Percentiles rank a stretch among this genome's conserved stretches.
These are phyloP conservation scores for Ophiostoma tasmaniense DNA, from an alignment of 2,329 filamentous ascomycete species.

Conservation along the genomic window DNA sequence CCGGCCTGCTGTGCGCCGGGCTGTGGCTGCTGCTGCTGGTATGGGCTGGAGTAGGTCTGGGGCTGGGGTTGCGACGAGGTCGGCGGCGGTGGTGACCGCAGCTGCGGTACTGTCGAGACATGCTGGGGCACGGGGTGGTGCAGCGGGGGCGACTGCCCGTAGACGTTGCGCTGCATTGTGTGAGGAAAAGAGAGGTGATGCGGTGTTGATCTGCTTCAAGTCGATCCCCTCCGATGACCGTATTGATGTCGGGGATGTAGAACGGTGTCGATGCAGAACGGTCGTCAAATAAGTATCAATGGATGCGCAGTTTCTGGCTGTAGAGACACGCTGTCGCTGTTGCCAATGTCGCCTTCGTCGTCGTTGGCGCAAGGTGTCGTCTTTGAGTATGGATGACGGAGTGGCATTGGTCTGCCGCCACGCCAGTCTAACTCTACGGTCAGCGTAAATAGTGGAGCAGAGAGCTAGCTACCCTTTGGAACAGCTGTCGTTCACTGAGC, in stretches of 20 bases:
- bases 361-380: constrained; percentile 18
- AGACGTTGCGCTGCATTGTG: constrained; percentile 78
- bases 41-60: constrained; percentile 56
- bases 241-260: neutral
- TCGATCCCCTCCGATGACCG: neutral
- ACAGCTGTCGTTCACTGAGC: constrained; percentile 2
- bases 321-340: neutral
- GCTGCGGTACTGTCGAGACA: constrained; percentile 93
- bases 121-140: constrained; percentile 97
- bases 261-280: neutral
- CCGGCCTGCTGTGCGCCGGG: constrained; percentile 31
- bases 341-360: constrained; percentile 7
- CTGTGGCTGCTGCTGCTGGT: constrained; percentile 61
- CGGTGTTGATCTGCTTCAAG: neutral
- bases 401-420: constrained; percentile 4
- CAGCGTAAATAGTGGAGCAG: neutral
- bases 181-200: neutral
- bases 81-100: constrained; percentile 85
- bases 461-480: neutral
- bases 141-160: constrained; percentile 82
- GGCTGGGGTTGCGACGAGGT: constrained; percentile 59
- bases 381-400: constrained; percentile 9
- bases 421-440: neutral
- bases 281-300: neutral
- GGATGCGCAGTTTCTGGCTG: neutral